Base-by-base conservation (phyloP, 2,329 filamentous ascomycete species). In the Elsinoe necatrix region DNA sequence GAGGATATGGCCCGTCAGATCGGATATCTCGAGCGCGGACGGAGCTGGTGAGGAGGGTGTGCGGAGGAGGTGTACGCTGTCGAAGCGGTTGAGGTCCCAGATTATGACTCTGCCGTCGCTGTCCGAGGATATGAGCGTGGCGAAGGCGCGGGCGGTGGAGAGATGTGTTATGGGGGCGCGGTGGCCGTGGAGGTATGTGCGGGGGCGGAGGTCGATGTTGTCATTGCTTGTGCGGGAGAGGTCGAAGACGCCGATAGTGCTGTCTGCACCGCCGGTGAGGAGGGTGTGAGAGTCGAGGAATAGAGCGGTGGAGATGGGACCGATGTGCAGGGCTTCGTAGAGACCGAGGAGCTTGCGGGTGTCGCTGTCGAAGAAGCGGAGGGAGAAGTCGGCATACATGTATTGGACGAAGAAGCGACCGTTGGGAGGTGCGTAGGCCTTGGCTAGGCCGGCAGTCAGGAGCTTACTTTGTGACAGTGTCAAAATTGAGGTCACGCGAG, bases 331-430 rank as follows among this genome's bases (percentile, higher is more conserved):
- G 66, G 97, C 95, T 70, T 98, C 93, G 66, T 92, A 95, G 16
- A 96, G 79, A 0, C 92, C 92, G 34, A 95, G 82, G 20, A 87
- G 77, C 75, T 89, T 91, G 66, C 88, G 85, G 58, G 82, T 88
- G 62, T 95, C 89, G 48, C 86, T 84, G 56, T 86, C 82, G 72
- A 89, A 95, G 75, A 98, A 97, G 3, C 93, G 86, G 25, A 98
- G 81, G 63, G 89, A 95, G 63, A 88, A 89, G 69, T 98, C 93
- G 0, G 89, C 87, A 64, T 95, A 97, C 1, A 92, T 92, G 92
- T 92, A 97, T 72, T 96, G 90, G 63, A 97, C 80, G 65, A 89
- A 95, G 64, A 90, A 90, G 71, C 97, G 91, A 66, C 89, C 95
- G 51, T 76, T 74, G 0, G 92, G 91, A 0, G 91, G 87, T 11